Base-by-base conservation (phyloP, 2,329 filamentous ascomycete genomes). In the Cordyceps militaris region DNA sequence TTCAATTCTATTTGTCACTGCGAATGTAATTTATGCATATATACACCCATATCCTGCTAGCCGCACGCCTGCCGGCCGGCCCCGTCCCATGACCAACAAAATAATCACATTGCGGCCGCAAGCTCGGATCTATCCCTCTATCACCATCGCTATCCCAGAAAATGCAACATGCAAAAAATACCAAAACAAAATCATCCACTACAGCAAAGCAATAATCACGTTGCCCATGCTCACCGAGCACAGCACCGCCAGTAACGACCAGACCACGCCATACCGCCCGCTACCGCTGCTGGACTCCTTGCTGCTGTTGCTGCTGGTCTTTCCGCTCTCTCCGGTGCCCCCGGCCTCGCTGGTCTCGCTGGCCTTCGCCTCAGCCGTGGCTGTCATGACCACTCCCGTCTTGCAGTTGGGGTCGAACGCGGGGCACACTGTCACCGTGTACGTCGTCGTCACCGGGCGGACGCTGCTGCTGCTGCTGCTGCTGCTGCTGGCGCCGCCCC, bases 371-470 rank as follows among this genome's bases (percentile, higher is more conserved):
- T 57, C 38, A 13, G 58, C 58, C 0, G 57, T 68, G 54, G 63
- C 62, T 4, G 67, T 69, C 8, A 64, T 66, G 34, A 67, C 60
- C 3, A 62, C 60, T 26, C 67, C 67, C 3, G 65, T 68, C 32
- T 36, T 40, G 50, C 67, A 69, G 19, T 58, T 53, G 38, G 55
- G 52, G 2, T 63, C 66, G 14, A 66, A 65, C 1, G 48, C 51
- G 2, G 61, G 66, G 19, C 67, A 69, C 6, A 62, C 62, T 5
- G 67, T 69, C 50, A 69, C 62, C 51, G 67, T 67, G 44, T 64
- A 69, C 4, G 62, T 63, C 2, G 66, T 67, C 2, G 65, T 67
- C 53, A 65, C 63, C 5, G 62, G 60, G n/a, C 14, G 34, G 30
- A 11, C 19, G 21, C 26, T n/a, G n/a, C 11, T 16, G 4, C 19